Evolutionary conservation across 768 basidiomycete species (phyloP).

Genomic region (Psilocybe azurescens): DNA sequence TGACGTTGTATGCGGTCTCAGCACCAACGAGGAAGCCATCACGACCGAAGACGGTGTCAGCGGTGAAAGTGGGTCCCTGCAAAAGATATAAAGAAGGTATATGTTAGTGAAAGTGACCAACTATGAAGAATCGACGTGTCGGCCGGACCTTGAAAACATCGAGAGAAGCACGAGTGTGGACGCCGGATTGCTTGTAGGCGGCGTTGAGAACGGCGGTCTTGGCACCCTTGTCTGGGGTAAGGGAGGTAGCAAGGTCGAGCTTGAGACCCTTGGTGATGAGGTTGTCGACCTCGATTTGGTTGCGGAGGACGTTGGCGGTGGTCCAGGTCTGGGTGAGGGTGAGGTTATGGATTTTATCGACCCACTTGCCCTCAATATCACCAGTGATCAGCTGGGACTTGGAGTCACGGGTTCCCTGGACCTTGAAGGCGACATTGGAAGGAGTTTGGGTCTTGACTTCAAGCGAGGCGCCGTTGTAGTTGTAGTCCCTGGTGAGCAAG

Average conservation of each 20-base stretch:
- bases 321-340: conserved; percentile 97
- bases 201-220: conserved; percentile 86
- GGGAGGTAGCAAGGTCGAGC: conserved; percentile 83
- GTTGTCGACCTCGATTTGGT: conserved; percentile 94
- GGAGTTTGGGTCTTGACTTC: conserved; percentile 92
- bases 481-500: conserved; percentile 92
- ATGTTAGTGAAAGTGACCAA: no score
- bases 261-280: conserved; percentile 98
- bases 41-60: conserved; percentile 93
- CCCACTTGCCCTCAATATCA: conserved; percentile 96
- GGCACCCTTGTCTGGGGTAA: conserved; percentile 85
- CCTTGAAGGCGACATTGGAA: conserved; percentile 93
- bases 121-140: conserved; percentile 5
- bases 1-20: conserved; percentile 97
- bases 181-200: conserved; percentile 93
- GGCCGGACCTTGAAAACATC: conserved; percentile 89
- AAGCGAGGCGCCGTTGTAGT: conserved; percentile 70
- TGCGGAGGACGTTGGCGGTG: conserved; percentile 90
- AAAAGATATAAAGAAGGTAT: conserved; percentile 1
- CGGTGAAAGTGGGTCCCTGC: conserved; percentile 96
- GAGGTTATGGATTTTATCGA: conserved; percentile 90
- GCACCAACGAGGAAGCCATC: conserved; percentile 97
- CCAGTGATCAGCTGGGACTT: conserved; percentile 77
- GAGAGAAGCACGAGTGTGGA: conserved; percentile 89
- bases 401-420: conserved; percentile 80